Evolutionary conservation across 176 grass and related monocot species (phyloP), one percentile per base, ranked within the genome.

Genomic region (Hordeum vulgare): DNA sequence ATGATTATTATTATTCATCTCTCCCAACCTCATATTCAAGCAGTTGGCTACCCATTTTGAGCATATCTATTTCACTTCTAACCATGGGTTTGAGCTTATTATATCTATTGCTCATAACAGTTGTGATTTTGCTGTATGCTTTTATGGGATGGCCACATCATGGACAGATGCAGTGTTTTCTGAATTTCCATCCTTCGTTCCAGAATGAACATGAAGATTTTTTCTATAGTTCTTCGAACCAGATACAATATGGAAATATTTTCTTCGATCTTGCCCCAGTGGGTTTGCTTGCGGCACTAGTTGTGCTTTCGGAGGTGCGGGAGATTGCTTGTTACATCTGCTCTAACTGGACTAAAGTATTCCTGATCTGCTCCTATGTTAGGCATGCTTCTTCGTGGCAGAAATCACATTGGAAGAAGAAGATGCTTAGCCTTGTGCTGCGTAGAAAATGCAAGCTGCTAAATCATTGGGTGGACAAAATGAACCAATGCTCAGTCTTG

Each of bases 261-360:
- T 14, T 4, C 42, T 83, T 83, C 3, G 39, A 65, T 21, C 0
- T 9, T 7, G 1, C 24, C 0, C 41, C 71, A 0, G 1, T 27
- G 8, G 18, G 1, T 0, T 9, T 84, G 21, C 21, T 84, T 1
- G 1, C 25, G 17, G 1, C 9, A 3, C 9, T 75, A 25, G 58
- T 84, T 1, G 0, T 65, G 0, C 14, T 54, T 4, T 20, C 29
- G 3, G 81, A 84, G 71, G 41, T 9, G 14, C 75, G 13, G 14
- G 59, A 75, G 0, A 24, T 75, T 1, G n/a, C 71, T 20, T 75
- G 13, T 21, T 75, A 75, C n/a, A 53, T 75, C 1, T 75, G 29
- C 59, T 84, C 59, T 34, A 84, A 84, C 40, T 84, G 71, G 71
- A 76, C 81, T 0, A 84, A 84, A 75, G 71, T 84, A 27, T 6